These are phyloP conservation scores for Diplocarpon mali DNA, from an alignment of 2,329 filamentous ascomycete species.

Conservation along the genomic window DNA sequence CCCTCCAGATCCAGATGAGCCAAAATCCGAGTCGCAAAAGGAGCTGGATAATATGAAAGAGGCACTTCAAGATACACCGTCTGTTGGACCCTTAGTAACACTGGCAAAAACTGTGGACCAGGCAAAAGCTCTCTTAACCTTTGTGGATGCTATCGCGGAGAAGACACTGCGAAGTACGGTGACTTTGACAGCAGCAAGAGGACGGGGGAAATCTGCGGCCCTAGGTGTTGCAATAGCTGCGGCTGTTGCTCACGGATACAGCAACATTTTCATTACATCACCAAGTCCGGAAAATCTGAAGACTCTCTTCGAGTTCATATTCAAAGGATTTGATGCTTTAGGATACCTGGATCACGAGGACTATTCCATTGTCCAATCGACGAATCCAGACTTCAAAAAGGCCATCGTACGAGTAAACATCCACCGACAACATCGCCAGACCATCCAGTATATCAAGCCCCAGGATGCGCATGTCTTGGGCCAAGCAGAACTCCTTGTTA, in stretches of 20 bases:
- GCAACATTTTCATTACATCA: slow-evolving; percentile 98
- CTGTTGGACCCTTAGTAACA: slow-evolving; percentile 72
- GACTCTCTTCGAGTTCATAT: slow-evolving; percentile 94
- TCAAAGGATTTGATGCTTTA: slow-evolving; percentile 94
- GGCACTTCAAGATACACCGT: slow-evolving; percentile 71
- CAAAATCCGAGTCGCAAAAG: slow-evolving; percentile 57
- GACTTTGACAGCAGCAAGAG: slow-evolving; percentile 83
- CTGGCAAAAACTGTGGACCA: slow-evolving; percentile 89
- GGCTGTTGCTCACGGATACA: slow-evolving; percentile 91
- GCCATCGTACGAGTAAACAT: slow-evolving; percentile 96
- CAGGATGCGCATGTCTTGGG: slow-evolving; percentile 92
- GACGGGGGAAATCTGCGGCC: slow-evolving; percentile 92
- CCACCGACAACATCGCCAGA: slow-evolving; percentile 88
- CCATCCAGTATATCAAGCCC: slow-evolving; percentile 95
- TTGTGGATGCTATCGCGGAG: slow-evolving; percentile 90
- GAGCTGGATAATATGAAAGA: slow-evolving; percentile 86
- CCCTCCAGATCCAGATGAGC: slow-evolving; percentile 60
- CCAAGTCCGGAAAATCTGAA: slow-evolving; percentile 97
- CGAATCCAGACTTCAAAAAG: slow-evolving; percentile 98
- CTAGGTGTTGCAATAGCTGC: slow-evolving; percentile 90
- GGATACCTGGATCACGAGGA: slow-evolving; percentile 92
- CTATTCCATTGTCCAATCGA: slow-evolving; percentile 96
- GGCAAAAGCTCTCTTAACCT: slow-evolving; percentile 91
- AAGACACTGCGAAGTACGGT: slow-evolving; percentile 94
- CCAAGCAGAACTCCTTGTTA: slow-evolving; percentile 89